Percentiles rank a stretch among this genome's conserved stretches.
Conservation (phyloP, 2,329 filamentous ascomycete species). For the Paecilomyces niveus region DNA sequence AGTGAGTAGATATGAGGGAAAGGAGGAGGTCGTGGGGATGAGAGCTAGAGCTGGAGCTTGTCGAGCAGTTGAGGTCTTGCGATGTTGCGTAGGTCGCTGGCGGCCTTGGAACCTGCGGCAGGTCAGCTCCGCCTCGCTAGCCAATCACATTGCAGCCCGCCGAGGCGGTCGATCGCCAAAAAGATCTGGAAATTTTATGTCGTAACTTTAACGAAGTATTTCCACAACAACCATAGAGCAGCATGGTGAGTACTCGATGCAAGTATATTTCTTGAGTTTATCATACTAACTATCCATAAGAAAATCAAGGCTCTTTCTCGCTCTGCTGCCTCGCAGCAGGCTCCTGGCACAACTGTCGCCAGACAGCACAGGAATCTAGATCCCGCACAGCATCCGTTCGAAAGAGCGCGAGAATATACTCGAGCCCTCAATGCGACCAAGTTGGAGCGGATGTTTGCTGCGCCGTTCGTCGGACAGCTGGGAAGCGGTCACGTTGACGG, state of each 20-base stretch:
- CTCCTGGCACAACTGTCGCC: slow-evolving; percentile 38
- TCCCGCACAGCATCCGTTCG: slow-evolving; percentile 82
- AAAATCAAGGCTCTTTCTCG: slow-evolving; percentile 52
- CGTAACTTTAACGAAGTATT: not conserved
- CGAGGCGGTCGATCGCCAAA: not conserved
- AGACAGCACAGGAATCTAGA: slow-evolving; percentile 55
- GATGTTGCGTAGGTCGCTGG: not conserved
- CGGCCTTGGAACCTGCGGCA: not conserved
- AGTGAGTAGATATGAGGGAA: not conserved
- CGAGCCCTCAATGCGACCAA: slow-evolving; percentile 78
- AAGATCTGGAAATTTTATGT: not conserved
- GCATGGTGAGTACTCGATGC: slow-evolving; percentile 9
- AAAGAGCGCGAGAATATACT: slow-evolving; percentile 79
- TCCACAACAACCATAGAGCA: slow-evolving; percentile 3
- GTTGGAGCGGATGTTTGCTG: slow-evolving; percentile 83
- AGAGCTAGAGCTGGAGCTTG: not conserved
- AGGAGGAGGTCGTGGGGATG: slow-evolving; percentile 1
- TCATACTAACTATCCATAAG: slow-evolving; percentile 20
- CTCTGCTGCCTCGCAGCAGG: slow-evolving; percentile 39
- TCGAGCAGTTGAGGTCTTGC: not conserved
- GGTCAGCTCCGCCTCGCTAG: not conserved
- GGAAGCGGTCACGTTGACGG: slow-evolving; percentile 90
- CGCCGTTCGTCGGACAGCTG: slow-evolving; percentile 78
- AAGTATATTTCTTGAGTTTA: not conserved
- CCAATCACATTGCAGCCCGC: not conserved